Conservation (phyloP, 176 grass and related monocot genomes). For the Oryza officinalis region DNA sequence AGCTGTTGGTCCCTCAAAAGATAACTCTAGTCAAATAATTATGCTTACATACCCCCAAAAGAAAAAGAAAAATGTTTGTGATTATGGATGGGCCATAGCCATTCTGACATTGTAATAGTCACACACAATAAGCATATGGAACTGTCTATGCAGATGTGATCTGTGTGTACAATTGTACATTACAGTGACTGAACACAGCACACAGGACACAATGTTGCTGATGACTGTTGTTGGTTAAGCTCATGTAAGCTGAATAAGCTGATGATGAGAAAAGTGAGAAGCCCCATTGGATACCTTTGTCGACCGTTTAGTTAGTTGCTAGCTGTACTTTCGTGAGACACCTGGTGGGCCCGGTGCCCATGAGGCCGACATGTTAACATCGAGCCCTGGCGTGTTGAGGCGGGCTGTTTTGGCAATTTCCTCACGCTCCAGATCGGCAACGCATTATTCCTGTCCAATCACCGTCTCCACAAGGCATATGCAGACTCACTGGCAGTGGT, state of each 20-base stretch:
- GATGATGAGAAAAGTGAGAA: background rate
- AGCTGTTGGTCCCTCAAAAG: background rate
- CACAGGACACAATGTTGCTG: background rate
- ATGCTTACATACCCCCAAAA: background rate
- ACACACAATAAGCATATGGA: background rate
- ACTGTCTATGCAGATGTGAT: background rate
- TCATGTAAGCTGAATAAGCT: background rate
- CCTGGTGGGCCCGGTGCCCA: slow-evolving; percentile 39
- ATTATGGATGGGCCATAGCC: background rate
- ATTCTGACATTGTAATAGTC: background rate
- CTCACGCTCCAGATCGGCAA: slow-evolving; percentile 30
- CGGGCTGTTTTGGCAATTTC: slow-evolving; percentile 40
- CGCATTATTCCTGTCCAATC: slow-evolving; percentile 30
- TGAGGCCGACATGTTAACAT: slow-evolving; percentile 47
- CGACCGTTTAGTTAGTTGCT: slow-evolving; percentile 55
- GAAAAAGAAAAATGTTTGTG: background rate
- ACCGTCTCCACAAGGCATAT: background rate
- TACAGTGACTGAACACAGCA: background rate
- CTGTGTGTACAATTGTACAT: background rate
- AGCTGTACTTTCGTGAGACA: background rate
- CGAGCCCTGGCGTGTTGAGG: slow-evolving; percentile 12
- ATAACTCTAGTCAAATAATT: background rate
- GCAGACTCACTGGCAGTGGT: background rate
- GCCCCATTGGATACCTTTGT: slow-evolving; percentile 19
- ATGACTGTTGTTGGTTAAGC: background rate